Base-by-base conservation (phyloP, 495 filamentous ascomycete genomes). In the Copromyces sp. region DNA sequence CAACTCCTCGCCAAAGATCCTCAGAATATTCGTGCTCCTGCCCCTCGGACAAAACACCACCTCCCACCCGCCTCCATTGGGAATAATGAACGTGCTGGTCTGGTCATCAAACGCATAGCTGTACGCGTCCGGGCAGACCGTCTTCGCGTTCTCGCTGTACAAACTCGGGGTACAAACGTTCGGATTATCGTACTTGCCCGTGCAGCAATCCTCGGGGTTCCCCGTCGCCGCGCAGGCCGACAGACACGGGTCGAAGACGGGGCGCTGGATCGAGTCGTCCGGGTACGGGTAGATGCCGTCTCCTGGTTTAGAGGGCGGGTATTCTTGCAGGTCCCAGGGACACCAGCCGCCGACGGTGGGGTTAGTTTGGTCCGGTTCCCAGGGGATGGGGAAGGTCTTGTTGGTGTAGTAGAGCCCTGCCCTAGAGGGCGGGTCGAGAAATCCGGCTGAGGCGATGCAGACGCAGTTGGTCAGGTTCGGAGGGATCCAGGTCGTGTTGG, bases 41-140 rank as follows among this genome's bases (percentile, higher is more conserved):
- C 90, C 92, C 4, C 78, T 78, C 0, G 92, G 93, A 76, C 92
- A 94, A 77, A 94, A 93, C 11, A 88, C 82, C n/a, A 94, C 83
- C 79, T 93, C 86, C 83, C 90, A 95, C 2, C 91, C 92, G 6
- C 86, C 89, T 6, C 91, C 91, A 37, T 82, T 82, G 0, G 92
- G 91, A 9, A 93, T 86, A 72, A 92, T 90, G 79, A 95, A 94
- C 0, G 92, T 94, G 59, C 88, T 90, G 7, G 85, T 86, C 69
- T 87, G 82, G 81, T 95, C 93, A 76, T 95, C 91, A 74, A 88
- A 94, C 11, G 92, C 91, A 77, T 87, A 95, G 77, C 89, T 91
- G 79, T 94, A 95, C 20, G 92, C 92, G 81, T 95, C 92, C 3
- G 92, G 92, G 79, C 92, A 95, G 17, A 94, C 86, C 20, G 73